These are phyloP conservation scores for Aspergillus sp. DNA, from an alignment of 2,329 filamentous ascomycete genomes.

Conservation along the genomic window DNA sequence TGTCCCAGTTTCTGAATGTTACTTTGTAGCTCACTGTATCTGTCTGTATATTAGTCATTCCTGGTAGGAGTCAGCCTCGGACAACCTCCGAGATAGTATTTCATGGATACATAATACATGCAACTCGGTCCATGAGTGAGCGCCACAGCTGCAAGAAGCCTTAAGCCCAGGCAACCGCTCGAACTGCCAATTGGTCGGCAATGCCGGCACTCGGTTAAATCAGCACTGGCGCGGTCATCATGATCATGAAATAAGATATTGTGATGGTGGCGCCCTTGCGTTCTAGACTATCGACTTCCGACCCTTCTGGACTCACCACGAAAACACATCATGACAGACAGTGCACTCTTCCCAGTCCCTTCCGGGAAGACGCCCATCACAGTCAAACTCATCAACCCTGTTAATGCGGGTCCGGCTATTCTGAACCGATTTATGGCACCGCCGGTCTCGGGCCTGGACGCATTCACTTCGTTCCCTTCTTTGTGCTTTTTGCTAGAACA, in stretches of 20 bases:
- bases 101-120: too few relatives aligned
- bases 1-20: too few relatives aligned
- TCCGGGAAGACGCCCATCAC: not conserved
- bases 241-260: too few relatives aligned
- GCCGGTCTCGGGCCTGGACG: constrained; percentile 35
- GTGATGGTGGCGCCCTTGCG: too few relatives aligned
- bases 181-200: not conserved
- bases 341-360: not conserved
- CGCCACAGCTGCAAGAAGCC: too few relatives aligned
- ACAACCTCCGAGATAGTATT: not conserved
- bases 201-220: not conserved
- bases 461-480: not conserved
- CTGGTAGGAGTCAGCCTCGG: not conserved
- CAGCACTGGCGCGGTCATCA: too few relatives aligned
- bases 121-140: too few relatives aligned
- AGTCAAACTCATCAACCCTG: constrained; percentile 37
- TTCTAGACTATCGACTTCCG: too few relatives aligned
- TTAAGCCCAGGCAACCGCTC: too few relatives aligned
- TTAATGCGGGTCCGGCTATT: constrained; percentile 42
- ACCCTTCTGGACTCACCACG: too few relatives aligned
- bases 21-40: too few relatives aligned
- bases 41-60: too few relatives aligned
- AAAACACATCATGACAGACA: not conserved
- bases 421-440: constrained; percentile 42
- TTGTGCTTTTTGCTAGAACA: not conserved